Percentiles rank a stretch among this genome's conserved stretches.
These are phyloP conservation scores for Omphalotus olearius DNA, from an alignment of 1,284 basidiomycete genomes.

Conservation along the genomic window DNA sequence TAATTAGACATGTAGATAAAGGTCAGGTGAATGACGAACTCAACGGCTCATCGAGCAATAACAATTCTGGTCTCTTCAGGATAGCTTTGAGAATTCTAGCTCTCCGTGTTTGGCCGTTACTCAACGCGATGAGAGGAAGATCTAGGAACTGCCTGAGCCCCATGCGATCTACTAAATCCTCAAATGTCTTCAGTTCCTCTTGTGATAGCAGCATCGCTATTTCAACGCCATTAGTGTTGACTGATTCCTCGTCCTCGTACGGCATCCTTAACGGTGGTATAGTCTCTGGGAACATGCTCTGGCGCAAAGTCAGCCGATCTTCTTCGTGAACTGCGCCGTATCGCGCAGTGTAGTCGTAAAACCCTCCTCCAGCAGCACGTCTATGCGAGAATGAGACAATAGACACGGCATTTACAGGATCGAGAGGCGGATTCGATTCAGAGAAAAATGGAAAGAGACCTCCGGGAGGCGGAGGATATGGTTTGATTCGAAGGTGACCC, in stretches of 20 bases:
- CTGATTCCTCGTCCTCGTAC: constrained; percentile 26
- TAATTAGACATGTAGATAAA: constrained; percentile 12
- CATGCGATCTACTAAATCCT: constrained; percentile 48
- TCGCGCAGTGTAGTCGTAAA: constrained; percentile 88
- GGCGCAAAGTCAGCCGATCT: constrained; percentile 67
- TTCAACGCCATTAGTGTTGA: constrained; percentile 19
- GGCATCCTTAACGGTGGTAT: constrained; percentile 24
- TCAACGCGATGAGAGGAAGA: constrained; percentile 77
- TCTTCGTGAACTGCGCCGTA: constrained; percentile 86
- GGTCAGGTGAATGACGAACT: constrained; percentile 40
- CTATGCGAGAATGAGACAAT: constrained; percentile 76
- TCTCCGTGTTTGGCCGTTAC: constrained; percentile 89
- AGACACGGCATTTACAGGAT: constrained; percentile 50
- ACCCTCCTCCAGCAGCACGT: constrained; percentile 61
- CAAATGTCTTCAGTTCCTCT: constrained; percentile 36
- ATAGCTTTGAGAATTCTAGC: constrained; percentile 83
- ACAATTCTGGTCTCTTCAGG: constrained; percentile 50
- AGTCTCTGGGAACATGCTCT: constrained; percentile 63
- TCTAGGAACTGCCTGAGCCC: constrained; percentile 65
- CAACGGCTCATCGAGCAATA: constrained; percentile 82
- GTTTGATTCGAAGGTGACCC: constrained; percentile 64
- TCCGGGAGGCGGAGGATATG: constrained; percentile 49
- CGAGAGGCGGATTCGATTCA: constrained; percentile 21
- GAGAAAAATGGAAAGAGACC: constrained; percentile 75
- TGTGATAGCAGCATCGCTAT: constrained; percentile 21